A percentile compares a stretch with the other conserved stretches of the same genome.
These are phyloP conservation scores for Didymellaceae sp. DNA, from an alignment of 2,329 filamentous ascomycete genomes.

Conservation along the genomic window DNA sequence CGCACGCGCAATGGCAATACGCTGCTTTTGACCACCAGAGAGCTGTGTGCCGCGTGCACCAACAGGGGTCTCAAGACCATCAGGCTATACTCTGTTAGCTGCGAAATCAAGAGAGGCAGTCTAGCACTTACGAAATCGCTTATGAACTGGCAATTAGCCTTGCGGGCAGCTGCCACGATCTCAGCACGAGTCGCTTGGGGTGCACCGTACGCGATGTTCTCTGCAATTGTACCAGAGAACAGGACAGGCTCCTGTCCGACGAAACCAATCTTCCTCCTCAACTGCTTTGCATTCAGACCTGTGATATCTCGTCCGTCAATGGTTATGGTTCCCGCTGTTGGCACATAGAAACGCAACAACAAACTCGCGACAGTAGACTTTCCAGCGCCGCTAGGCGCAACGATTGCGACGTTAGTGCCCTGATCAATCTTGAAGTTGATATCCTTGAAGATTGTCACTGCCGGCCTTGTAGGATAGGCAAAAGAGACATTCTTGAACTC, in stretches of 20 bases:
- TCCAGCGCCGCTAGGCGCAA: constrained; percentile 92
- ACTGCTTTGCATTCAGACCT: constrained; percentile 88
- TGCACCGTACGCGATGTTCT: constrained; percentile 91
- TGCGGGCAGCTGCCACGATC: constrained; percentile 83
- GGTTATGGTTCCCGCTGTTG: constrained; percentile 75
- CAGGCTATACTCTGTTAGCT: constrained; percentile 62
- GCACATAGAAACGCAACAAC: constrained; percentile 88
- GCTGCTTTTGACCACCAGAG: constrained; percentile 95
- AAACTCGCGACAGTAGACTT: constrained; percentile 96
- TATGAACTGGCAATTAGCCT: constrained; percentile 97
- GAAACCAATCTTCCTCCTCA: constrained; percentile 90
- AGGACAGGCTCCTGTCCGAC: constrained; percentile 96
- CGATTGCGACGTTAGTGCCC: constrained; percentile 93
- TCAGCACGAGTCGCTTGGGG: constrained; percentile 79
- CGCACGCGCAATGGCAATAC: constrained; percentile 94
- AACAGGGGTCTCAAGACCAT: constrained; percentile 92
- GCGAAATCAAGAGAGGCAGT: background rate
- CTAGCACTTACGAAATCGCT: constrained; percentile 76
- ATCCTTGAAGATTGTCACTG: constrained; percentile 87
- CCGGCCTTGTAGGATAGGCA: constrained; percentile 90
- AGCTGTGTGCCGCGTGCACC: constrained; percentile 92
- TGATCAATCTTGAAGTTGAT: constrained; percentile 90
- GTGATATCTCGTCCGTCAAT: constrained; percentile 86
- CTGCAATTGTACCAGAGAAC: constrained; percentile 82
- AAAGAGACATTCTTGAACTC: constrained; percentile 86